Evolutionary conservation across 2,329 filamentous ascomycete genomes (phyloP), one percentile per base, ranked within the genome.

Genomic region (Sclerotinia nivalis): DNA sequence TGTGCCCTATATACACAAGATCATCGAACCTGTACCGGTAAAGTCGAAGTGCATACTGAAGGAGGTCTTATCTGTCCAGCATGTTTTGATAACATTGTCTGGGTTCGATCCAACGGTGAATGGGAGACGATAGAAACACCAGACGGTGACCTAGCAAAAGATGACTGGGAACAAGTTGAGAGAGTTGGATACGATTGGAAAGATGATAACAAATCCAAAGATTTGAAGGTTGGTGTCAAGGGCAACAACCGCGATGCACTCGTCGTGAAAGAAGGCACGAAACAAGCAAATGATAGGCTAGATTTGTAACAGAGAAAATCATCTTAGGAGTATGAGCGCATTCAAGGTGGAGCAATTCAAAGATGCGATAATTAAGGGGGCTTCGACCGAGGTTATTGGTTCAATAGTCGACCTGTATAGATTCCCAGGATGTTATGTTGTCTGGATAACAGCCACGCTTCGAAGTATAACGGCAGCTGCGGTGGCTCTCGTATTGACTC

Each of bases 151-250:
- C 50, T 69, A 31, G 58, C 34, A 22, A 65, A 65, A 47, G 67
- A 69, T 28, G 58, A 69, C 34, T 64, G 67, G 67, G 58, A 45
- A 34, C 13, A 54, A 25, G 67, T 65, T 55, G 58, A 64, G 22
- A 55, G 67, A 49, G 58, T 64, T 10, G 59, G 67, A 28, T 69
- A 69, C 28, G 67, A 69, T 55, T 69, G 67, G 67, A 50, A 34
- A 49, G 49, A 69, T 10, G 22, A 56, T 18, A 49, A 25, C 2
- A 45, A 4, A 45, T 20, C 10, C 47, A 60, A 28, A 13, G 31
- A 67, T 20, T 1, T 28, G 18, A 60, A 60, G 15, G 15, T n/a
- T 22, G 22, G 5, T 28, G 31, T 52, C 13, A 18, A 37, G 31
- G 15, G 65, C 49, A 59, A 40, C 9, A 52, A 28, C 8, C 15